Conservation (phyloP, 2,329 filamentous ascomycete genomes). For the Tolypocladium endophyticum region DNA sequence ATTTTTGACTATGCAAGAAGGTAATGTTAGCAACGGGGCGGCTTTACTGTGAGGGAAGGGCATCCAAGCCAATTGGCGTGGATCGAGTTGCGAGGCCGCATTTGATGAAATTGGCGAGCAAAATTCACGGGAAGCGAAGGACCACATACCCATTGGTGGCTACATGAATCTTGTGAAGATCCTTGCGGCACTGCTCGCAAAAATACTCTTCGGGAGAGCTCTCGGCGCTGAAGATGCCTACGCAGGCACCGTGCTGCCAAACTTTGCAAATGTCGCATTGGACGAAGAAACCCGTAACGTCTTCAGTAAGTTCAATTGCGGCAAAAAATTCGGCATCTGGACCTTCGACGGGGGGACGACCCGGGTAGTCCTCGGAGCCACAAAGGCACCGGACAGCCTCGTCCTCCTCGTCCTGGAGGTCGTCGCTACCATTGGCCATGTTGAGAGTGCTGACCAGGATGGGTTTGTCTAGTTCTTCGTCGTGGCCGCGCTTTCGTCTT, state of each 20-base stretch:
- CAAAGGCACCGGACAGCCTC: conserved; percentile 95
- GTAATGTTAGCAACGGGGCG: conserved; percentile 23
- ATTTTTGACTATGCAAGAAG: conserved; percentile 43
- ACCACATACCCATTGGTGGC: conserved; percentile 73
- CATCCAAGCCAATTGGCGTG: background rate
- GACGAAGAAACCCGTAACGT: conserved; percentile 90
- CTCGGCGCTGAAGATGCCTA: conserved; percentile 91
- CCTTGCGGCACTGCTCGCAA: conserved; percentile 87
- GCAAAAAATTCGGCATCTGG: conserved; percentile 47
- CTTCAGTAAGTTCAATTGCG: conserved; percentile 60
- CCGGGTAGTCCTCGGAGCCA: conserved; percentile 89
- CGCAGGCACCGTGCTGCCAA: conserved; percentile 97
- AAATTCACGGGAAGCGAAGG: background rate
- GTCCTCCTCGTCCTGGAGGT: conserved; percentile 69
- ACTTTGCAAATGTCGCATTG: conserved; percentile 97
- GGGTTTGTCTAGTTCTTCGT: conserved; percentile 44
- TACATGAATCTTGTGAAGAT: conserved; percentile 74
- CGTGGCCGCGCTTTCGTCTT: conserved; percentile 66
- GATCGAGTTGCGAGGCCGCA: background rate
- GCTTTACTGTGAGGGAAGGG: background rate
- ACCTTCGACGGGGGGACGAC: conserved; percentile 57
- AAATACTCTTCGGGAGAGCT: conserved; percentile 95
- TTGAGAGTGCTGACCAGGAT: conserved; percentile 31
- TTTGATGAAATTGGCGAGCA: background rate
- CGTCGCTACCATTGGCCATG: conserved; percentile 54